Percentiles rank a stretch among this genome's conserved stretches.
Conservation (phyloP, 2,329 filamentous ascomycete species). For the Colletotrichum lini region DNA sequence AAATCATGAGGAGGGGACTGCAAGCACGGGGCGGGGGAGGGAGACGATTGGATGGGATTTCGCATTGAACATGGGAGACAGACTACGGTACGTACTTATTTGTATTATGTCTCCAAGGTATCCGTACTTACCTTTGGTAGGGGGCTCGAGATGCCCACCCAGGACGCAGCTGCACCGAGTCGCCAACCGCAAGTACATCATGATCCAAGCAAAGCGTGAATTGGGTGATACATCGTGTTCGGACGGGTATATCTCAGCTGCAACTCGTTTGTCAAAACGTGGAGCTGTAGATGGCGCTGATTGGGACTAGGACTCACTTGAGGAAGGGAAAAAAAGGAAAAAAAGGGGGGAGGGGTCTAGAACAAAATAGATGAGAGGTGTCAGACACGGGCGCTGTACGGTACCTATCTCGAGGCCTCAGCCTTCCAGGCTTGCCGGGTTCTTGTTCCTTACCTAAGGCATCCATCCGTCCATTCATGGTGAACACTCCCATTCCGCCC, state of each 20-base stretch:
- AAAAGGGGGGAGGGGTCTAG: slow-evolving; percentile 6
- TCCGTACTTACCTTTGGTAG: not conserved
- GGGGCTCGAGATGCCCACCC: not conserved
- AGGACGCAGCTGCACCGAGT: no score
- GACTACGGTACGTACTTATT: slow-evolving; percentile 7
- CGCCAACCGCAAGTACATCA: no score
- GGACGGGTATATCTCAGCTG: not conserved
- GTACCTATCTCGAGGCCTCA: not conserved
- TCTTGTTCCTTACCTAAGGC: slow-evolving; percentile 9
- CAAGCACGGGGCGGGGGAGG: slow-evolving; percentile 9
- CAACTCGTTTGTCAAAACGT: slow-evolving; percentile 1
- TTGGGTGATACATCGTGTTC: not conserved
- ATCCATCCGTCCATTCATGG: not conserved
- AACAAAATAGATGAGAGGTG: slow-evolving; percentile 11
- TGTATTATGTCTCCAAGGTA: not conserved
- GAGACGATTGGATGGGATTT: slow-evolving; percentile 25
- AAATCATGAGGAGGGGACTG: slow-evolving; percentile 18
- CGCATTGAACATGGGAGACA: slow-evolving; percentile 24
- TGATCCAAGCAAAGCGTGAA: no score
- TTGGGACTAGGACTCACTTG: not conserved
- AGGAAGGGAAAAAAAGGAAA: not conserved
- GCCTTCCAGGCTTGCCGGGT: slow-evolving; percentile 2
- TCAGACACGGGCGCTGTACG: slow-evolving; percentile 14
- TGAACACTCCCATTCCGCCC: slow-evolving; percentile 6
- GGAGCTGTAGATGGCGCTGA: slow-evolving; percentile 11